Conservation (phyloP, 2,329 filamentous ascomycete genomes). For the Calonectria pseudoturangicola region DNA sequence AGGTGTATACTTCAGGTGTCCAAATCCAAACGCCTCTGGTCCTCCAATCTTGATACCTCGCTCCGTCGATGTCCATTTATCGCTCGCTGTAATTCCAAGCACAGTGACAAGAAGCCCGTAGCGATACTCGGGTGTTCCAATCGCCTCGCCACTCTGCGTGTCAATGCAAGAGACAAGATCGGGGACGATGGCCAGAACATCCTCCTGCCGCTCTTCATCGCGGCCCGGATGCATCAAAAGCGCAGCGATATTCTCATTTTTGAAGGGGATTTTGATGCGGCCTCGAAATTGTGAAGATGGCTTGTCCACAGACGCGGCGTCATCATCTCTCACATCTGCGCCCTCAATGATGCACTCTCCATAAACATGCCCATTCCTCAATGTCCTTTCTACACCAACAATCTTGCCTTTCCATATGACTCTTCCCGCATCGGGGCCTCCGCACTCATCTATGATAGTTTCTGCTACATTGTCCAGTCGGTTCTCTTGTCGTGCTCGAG, state of each 20-base stretch:
- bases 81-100: conserved; percentile 66
- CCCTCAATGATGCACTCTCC: conserved; percentile 75
- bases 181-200: conserved; percentile 72
- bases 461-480: conserved; percentile 73
- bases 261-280: conserved; percentile 79
- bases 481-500: conserved; percentile 68
- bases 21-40: conserved; percentile 68
- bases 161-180: conserved; percentile 75
- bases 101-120: conserved; percentile 72
- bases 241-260: conserved; percentile 84
- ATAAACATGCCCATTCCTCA: conserved; percentile 75
- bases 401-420: conserved; percentile 80
- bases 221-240: conserved; percentile 59
- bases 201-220: conserved; percentile 61
- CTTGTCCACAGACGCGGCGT: conserved; percentile 20
- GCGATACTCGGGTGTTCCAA: conserved; percentile 74
- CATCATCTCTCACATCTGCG: conserved; percentile 61
- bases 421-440: conserved; percentile 70
- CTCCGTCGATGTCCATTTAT: conserved; percentile 66
- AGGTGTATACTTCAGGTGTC: conserved; percentile 68
- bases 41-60: conserved; percentile 71
- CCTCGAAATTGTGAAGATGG: conserved; percentile 62
- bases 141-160: conserved; percentile 72
- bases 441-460: conserved; percentile 75
- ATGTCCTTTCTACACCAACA: conserved; percentile 73